Conservation (phyloP, 805 yeast genomes). For the Zygotorulaspora chibaensis region DNA sequence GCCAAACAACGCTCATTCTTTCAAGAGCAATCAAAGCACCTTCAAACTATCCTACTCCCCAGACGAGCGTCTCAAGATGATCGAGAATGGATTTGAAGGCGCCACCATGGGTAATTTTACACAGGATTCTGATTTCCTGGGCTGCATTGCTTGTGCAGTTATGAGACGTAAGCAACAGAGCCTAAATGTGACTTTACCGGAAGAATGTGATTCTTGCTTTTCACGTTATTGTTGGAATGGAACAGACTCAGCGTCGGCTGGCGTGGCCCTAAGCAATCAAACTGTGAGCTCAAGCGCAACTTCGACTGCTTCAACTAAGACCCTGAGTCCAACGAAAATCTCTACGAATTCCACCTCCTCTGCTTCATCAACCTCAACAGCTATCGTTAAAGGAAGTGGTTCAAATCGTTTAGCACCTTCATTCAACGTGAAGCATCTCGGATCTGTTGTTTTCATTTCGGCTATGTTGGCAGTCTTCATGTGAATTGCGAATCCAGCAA, state of each 20-base stretch:
- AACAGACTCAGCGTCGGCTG: slow-evolving; percentile 12
- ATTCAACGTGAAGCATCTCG: background rate
- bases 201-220: slow-evolving; percentile 71
- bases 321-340: slow-evolving; percentile 5
- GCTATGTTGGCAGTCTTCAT: background rate
- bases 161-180: slow-evolving; percentile 75
- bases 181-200: slow-evolving; percentile 49
- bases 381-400: slow-evolving; percentile 6
- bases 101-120: slow-evolving; percentile 64
- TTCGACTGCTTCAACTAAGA: slow-evolving; percentile 5
- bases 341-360: slow-evolving; percentile 6
- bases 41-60: slow-evolving; percentile 58
- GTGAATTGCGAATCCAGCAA: background rate
- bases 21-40: slow-evolving; percentile 67
- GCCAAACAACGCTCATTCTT: slow-evolving; percentile 68
- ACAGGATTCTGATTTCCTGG: slow-evolving; percentile 60
- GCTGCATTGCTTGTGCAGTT: slow-evolving; percentile 80
- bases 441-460: background rate
- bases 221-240: slow-evolving; percentile 75
- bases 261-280: slow-evolving; percentile 7
- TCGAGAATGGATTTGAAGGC: slow-evolving; percentile 70
- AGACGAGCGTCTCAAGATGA: slow-evolving; percentile 53
- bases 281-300: slow-evolving; percentile 11
- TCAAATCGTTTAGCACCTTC: background rate
- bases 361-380: slow-evolving; percentile 3